Evolutionary conservation across 805 yeast species (phyloP), one percentile per base, ranked within the genome.

Genomic region (Saccharomycopsis lassenensis): DNA sequence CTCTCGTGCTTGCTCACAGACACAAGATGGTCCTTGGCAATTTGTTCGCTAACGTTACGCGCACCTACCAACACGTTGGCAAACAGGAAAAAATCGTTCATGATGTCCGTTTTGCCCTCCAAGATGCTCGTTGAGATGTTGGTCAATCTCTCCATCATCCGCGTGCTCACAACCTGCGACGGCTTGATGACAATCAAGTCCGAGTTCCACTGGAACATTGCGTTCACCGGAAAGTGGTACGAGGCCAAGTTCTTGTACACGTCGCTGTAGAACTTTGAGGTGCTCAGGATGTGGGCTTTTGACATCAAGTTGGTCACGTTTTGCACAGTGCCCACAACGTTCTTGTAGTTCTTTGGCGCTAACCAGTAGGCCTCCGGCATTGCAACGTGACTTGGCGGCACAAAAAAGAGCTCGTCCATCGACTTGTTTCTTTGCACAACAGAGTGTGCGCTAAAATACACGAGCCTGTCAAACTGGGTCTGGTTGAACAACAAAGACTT

Each of bases 371-470:
- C 20, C 16, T 24, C 12, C 8, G 36, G 16, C 36, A 33, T 33
- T 4, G 36, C 36, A n/a, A 33, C 15, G 15, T 33, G 36, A 15
- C 23, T 17, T 5, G 36, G 36, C 15, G 36, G 36, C 7, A 33
- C 18, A 23, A 27, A 33, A 27, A 33, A 33, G 14, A 33, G 15
- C 20, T 33, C 31, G 35, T 24, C 35, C 11, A 33, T 8, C 14
- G 35, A 25, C n/a, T n/a, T n/a, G n/a, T n/a, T n/a, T n/a, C n/a
- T n/a, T n/a, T n/a, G n/a, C 11, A 32, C 22, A 4, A 32, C 16
- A 12, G 26, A 23, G 11, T 17, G 11, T 11, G 29, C 15, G 4
- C 26, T 27, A 27, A 33, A 33, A 16, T 17, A 33, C 6, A 33
- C n/a, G 15, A 33, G n/a, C 7, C 36, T 18, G 7, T 17, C 31